These are phyloP conservation scores for Solanum raphanifolium DNA, from an alignment of 257 asterid genomes.

Conservation along the genomic window DNA sequence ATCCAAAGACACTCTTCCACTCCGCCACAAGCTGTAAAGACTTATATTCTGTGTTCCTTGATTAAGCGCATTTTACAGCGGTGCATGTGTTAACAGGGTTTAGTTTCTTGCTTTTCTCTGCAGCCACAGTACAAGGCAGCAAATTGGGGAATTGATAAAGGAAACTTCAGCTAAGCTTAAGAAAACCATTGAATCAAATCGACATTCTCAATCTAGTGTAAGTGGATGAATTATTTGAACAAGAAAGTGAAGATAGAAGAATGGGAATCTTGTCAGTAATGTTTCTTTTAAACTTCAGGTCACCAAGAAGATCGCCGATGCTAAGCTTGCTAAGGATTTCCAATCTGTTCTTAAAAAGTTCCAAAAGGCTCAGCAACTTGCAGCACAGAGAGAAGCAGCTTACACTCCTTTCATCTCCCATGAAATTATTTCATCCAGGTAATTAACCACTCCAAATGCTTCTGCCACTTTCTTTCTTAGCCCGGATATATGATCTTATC, in stretches of 20 bases:
- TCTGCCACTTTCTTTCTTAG: neutral
- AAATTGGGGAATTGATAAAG: slow-evolving; percentile 55
- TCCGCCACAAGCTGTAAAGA: slow-evolving; percentile 37
- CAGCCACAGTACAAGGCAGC: slow-evolving; percentile 65
- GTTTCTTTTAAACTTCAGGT: slow-evolving; percentile 35
- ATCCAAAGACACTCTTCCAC: slow-evolving; percentile 25
- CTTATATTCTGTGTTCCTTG: neutral
- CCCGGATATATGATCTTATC: neutral
- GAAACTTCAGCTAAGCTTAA: slow-evolving; percentile 63
- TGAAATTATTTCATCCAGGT: slow-evolving; percentile 46
- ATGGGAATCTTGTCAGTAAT: neutral
- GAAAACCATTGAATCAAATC: slow-evolving; percentile 56
- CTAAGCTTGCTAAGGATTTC: slow-evolving; percentile 90
- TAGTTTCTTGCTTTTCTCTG: neutral
- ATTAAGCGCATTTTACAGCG: neutral
- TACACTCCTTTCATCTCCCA: slow-evolving; percentile 53
- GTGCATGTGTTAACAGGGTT: neutral
- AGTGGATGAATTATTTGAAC: slow-evolving; percentile 4
- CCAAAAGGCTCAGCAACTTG: slow-evolving; percentile 43
- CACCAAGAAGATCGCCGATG: slow-evolving; percentile 79
- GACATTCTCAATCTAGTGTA: slow-evolving; percentile 54
- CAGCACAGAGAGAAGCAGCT: slow-evolving; percentile 45
- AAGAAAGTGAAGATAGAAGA: neutral
- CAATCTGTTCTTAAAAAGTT: slow-evolving; percentile 83
- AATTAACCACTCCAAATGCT: slow-evolving; percentile 21